Evolutionary conservation across 768 basidiomycete species (phyloP).

Genomic region (Candolleomyces eurysporus): DNA sequence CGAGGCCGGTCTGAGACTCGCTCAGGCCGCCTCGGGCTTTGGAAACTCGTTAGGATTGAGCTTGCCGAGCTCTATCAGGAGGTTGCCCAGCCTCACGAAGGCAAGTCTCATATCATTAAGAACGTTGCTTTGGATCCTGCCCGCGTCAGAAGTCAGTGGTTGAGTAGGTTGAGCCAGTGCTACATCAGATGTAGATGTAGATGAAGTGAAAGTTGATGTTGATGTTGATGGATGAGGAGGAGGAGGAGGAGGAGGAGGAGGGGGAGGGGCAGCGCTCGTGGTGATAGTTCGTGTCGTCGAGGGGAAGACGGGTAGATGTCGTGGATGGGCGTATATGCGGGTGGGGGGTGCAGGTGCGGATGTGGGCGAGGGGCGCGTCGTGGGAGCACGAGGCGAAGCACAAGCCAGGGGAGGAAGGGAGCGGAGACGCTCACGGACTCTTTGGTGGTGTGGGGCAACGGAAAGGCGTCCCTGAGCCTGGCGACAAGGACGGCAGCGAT

Average conservation of each 20-base stretch:
- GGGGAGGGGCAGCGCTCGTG: conserved; percentile 11
- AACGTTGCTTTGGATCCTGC: no score
- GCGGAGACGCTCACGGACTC: conserved; percentile 53
- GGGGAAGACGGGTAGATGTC: neutral
- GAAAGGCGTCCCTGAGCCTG: conserved; percentile 66
- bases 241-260: conserved; percentile 8
- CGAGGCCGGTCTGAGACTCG: no score
- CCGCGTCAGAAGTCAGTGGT: neutral
- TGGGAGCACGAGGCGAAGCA: conserved; percentile 55
- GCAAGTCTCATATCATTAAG: no score
- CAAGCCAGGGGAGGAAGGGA: conserved; percentile 32
- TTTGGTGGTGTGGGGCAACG: conserved; percentile 86
- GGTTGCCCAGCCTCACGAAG: no score
- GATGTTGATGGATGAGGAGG: no score
- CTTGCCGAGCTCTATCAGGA: no score
- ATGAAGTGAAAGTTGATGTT: neutral
- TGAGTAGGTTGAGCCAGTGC: neutral
- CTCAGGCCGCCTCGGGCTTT: no score
- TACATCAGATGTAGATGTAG: no score
- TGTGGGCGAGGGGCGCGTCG: conserved; percentile 61
- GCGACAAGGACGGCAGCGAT: conserved; percentile 29
- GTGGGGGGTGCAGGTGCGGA: conserved; percentile 33
- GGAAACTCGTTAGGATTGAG: no score
- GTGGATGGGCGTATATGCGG: conserved; percentile 7
- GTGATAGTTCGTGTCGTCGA: conserved; percentile 14